Evolutionary conservation across 164 flowering plant genomes (phyloP).

Genomic region (Vitis rupestris): DNA sequence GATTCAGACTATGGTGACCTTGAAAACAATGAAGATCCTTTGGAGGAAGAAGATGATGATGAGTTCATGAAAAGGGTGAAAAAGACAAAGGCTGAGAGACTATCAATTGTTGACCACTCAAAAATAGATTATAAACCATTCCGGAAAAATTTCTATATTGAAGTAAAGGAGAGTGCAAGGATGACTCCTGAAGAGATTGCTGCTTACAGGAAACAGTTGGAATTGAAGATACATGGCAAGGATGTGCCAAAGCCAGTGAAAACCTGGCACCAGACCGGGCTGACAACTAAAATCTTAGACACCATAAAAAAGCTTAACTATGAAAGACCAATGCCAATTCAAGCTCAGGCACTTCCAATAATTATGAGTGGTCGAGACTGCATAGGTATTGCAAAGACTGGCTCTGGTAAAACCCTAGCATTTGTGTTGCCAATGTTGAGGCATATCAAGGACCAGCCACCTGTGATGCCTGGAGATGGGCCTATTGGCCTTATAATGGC

Average conservation of each 20-base stretch:
- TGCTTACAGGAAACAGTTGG: conserved; percentile 74
- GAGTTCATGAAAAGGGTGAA: conserved; percentile 96
- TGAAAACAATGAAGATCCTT: conserved; percentile 52
- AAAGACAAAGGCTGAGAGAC: conserved; percentile 90
- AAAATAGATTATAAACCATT: conserved; percentile 81
- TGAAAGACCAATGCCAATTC: conserved; percentile 96
- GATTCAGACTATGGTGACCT: conserved; percentile 71
- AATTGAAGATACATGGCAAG: conserved; percentile 90
- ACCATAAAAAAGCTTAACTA: conserved; percentile 74
- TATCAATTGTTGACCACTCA: conserved; percentile 89
- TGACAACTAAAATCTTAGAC: conserved; percentile 76
- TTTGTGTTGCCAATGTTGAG: conserved; percentile 98
- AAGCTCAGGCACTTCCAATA: conserved; percentile 88
- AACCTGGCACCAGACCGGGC: conserved; percentile 91
- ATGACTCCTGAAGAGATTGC: conserved; percentile 81
- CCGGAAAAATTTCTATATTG: conserved; percentile 86
- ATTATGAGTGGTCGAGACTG: conserved; percentile 99
- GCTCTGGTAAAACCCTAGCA: conserved; percentile 94
- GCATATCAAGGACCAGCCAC: conserved; percentile 97
- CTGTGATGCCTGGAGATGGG: conserved; percentile 86
- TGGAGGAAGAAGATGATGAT: conserved; percentile 90
- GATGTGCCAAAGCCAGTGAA: conserved; percentile 91
- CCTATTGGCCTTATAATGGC: conserved; percentile 98
- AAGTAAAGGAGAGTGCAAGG: conserved; percentile 81
- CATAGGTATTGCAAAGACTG: conserved; percentile 95